Percentiles rank a stretch among this genome's conserved stretches.
phyloP scores from a whole-genome alignment of 805 yeast species.

The Hanseniaspora lindneri region DNA sequence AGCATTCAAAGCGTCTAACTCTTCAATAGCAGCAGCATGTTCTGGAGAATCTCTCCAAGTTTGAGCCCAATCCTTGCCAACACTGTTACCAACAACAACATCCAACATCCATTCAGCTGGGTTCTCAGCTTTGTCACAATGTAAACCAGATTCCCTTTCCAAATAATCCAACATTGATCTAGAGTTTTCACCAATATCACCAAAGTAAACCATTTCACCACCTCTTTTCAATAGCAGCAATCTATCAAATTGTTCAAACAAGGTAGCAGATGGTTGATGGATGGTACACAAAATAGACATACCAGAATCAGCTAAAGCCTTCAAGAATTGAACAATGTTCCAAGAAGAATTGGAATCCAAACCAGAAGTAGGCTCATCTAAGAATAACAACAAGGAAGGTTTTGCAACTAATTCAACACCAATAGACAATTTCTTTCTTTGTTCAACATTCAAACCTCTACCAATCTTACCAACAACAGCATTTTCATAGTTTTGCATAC shows the following conservation, averaged over 20 bases:
- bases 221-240: conserved; percentile 58
- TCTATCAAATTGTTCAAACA: conserved; percentile 57
- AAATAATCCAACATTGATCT: conserved; percentile 48
- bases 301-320: conserved; percentile 57
- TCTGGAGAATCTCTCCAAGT: conserved; percentile 47
- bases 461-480: conserved; percentile 74
- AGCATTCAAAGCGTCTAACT: conserved; percentile 43
- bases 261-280: conserved; percentile 65
- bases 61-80: conserved; percentile 60
- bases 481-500: conserved; percentile 59
- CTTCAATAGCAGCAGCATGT: conserved; percentile 39
- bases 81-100: conserved; percentile 34
- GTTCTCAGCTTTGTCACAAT: conserved; percentile 48
- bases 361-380: conserved; percentile 69
- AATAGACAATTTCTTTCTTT: conserved; percentile 54
- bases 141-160: conserved; percentile 60
- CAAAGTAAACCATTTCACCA: conserved; percentile 71
- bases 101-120: conserved; percentile 64
- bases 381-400: conserved; percentile 48
- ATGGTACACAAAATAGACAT: conserved; percentile 68
- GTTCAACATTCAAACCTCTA: conserved; percentile 58
- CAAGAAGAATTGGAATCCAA: conserved; percentile 55
- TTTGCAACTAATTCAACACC: conserved; percentile 65
- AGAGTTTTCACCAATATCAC: conserved; percentile 63
- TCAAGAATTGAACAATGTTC: conserved; percentile 56